Evolutionary conservation across 140 eudicot species (phyloP).

Genomic region (Bidens hawaiensis): DNA sequence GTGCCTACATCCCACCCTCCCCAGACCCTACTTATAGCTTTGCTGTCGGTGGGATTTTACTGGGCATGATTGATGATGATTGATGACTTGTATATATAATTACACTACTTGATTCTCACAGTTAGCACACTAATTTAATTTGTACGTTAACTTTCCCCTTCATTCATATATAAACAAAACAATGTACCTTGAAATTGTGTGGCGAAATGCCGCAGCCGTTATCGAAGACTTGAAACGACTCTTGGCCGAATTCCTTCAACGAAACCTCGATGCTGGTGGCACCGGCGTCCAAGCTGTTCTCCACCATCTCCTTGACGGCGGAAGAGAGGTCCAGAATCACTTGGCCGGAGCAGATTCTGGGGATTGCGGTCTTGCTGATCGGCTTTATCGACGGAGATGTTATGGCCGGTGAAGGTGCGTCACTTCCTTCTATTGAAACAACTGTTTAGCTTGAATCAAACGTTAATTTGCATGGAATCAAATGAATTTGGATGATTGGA

Average conservation of each 20-base stretch:
- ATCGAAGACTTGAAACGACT: constrained; percentile 69
- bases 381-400: constrained; percentile 50
- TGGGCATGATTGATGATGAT: no score
- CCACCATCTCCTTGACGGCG: constrained; percentile 90
- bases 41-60: no score
- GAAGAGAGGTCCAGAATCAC: constrained; percentile 89
- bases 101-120: no score
- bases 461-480: background rate
- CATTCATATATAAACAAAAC: no score
- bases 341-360: constrained; percentile 83
- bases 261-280: constrained; percentile 75
- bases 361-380: constrained; percentile 70
- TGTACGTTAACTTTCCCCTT: no score
- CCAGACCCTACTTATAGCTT: no score
- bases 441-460: background rate
- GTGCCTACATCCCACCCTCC: no score
- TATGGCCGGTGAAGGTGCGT: constrained; percentile 9
- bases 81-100: no score
- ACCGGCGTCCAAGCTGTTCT: constrained; percentile 95
- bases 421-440: constrained; percentile 33
- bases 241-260: constrained; percentile 65
- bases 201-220: constrained; percentile 93
- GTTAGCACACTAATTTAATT: no score
- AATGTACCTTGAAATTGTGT: constrained; percentile 55
- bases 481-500: no score